Evolutionary conservation across 306 rosid species (phyloP), one percentile per base, ranked within the genome.

Genomic region (Dalbergia cultrata): DNA sequence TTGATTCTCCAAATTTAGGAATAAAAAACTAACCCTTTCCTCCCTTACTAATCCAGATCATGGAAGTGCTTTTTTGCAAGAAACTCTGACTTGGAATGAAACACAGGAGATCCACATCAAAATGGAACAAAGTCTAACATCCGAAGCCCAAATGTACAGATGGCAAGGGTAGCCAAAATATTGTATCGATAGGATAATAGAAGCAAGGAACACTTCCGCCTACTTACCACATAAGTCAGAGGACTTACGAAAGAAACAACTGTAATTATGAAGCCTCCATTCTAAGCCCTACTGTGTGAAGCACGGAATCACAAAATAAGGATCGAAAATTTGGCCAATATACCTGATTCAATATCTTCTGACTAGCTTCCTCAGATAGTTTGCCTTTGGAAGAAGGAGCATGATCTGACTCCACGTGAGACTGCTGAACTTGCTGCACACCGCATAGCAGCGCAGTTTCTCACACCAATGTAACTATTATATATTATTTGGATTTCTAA

Each of bases 331-430:
- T 61, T 50, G 75, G 73, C 61, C 56, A 49, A 37, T 17, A 13
- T 33, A 91, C 97, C 98, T 94, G 98, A 83, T 94, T 94, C 88
- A 92, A 76, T 82, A 94, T 87, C 88, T 92, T 94, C 70, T 77
- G 87, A 75, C 85, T 53, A 52, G 92, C 79, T 22, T 94, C 97
- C 56, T 90, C 98, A 26, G 93, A 78, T 75, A 82, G 91, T 89
- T 88, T 94, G 87, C 14, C 65, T 77, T 90, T 92, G 69, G 85
- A 83, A 61, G 88, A 69, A 41, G 87, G 17, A 10, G 74, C 58
- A 45, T 89, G 95, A 82, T 89, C 96, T 8, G 82, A 33, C 63
- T 82, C 91, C 59, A 67, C 69, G 69, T 77, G 89, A 72, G 89
- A 35, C 54, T 82, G 89, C 72, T 26, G 88, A 66, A 64, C 56